A percentile compares a stretch with the other conserved stretches of the same genome.
Conservation (phyloP, 441 rosid species). For the Adansonia gregorii region DNA sequence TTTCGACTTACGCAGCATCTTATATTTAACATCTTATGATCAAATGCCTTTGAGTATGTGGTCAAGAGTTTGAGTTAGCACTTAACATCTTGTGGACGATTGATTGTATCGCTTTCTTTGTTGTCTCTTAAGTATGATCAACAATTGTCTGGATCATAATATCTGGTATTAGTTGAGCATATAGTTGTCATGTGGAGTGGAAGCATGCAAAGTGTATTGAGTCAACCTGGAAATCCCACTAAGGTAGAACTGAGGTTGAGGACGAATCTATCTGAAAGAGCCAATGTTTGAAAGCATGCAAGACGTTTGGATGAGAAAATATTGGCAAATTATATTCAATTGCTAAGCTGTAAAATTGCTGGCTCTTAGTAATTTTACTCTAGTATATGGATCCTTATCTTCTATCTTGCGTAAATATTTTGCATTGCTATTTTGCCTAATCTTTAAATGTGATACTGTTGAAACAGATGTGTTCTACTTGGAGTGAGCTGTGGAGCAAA, state of each 20-base stretch:
- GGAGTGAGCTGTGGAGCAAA: conserved; percentile 95
- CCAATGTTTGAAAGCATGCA: background rate
- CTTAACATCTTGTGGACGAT: background rate
- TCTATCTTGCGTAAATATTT: background rate
- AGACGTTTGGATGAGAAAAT: background rate
- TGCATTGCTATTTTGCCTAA: background rate
- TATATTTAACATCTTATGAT: conserved; percentile 6
- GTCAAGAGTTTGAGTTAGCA: background rate
- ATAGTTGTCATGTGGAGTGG: background rate
- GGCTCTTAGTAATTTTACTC: background rate
- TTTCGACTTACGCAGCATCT: background rate
- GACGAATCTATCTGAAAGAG: background rate
- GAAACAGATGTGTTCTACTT: conserved; percentile 80
- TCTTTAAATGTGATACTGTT: conserved; percentile 27
- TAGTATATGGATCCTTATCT: background rate
- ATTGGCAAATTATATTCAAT: background rate
- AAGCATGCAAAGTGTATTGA: background rate
- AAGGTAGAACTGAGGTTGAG: background rate
- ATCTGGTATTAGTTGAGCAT: conserved; percentile 10
- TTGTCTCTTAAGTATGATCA: background rate
- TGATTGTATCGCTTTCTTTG: background rate
- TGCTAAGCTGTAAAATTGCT: background rate
- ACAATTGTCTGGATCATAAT: conserved; percentile 16
- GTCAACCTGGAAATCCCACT: background rate
- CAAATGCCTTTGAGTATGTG: background rate